Conservation (phyloP, 2,329 filamentous ascomycete species). For the Anisogramma anomala region DNA sequence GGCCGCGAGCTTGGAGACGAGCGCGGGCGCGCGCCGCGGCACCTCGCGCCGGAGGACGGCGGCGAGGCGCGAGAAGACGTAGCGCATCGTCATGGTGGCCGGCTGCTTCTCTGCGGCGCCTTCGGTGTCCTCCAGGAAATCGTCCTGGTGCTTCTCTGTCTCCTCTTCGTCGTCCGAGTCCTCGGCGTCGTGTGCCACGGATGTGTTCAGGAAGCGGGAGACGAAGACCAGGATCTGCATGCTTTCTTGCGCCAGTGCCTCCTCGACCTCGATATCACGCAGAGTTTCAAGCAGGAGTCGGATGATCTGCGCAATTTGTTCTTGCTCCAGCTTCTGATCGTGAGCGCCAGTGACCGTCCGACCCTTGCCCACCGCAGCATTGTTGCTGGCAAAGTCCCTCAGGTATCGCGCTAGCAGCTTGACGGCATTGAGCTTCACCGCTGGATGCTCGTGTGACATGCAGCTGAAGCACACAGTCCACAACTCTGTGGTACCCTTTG, state of each 20-base stretch:
- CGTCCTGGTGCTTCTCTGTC: slow-evolving; percentile 27
- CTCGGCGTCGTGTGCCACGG: slow-evolving; percentile 34
- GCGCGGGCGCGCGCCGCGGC: slow-evolving; percentile 47
- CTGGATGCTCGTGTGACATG: slow-evolving; percentile 58
- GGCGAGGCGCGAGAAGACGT: slow-evolving; percentile 68
- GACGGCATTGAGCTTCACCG: slow-evolving; percentile 67
- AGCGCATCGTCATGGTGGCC: slow-evolving; percentile 50
- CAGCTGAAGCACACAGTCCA: slow-evolving; percentile 61
- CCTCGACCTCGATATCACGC: slow-evolving; percentile 51
- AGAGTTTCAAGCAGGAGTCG: slow-evolving; percentile 41
- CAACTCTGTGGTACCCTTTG: slow-evolving; percentile 46
- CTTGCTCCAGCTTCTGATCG: slow-evolving; percentile 55
- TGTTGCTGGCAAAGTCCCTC: slow-evolving; percentile 60
- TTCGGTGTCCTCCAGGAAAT: slow-evolving; percentile 21
- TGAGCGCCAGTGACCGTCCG: slow-evolving; percentile 57
- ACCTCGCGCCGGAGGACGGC: slow-evolving; percentile 69
- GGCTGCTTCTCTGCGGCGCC: slow-evolving; percentile 21
- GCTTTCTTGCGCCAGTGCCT: slow-evolving; percentile 66
- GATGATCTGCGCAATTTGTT: slow-evolving; percentile 51
- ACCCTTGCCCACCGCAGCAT: slow-evolving; percentile 34
- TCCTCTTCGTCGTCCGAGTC: slow-evolving; percentile 31
- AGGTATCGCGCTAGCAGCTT: slow-evolving; percentile 68
- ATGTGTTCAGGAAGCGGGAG: slow-evolving; percentile 45
- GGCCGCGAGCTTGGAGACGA: slow-evolving; percentile 64
- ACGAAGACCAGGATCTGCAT: slow-evolving; percentile 78